Evolutionary conservation across 2,329 filamentous ascomycete genomes (phyloP).

Genomic region (Leptodontidium sp.): DNA sequence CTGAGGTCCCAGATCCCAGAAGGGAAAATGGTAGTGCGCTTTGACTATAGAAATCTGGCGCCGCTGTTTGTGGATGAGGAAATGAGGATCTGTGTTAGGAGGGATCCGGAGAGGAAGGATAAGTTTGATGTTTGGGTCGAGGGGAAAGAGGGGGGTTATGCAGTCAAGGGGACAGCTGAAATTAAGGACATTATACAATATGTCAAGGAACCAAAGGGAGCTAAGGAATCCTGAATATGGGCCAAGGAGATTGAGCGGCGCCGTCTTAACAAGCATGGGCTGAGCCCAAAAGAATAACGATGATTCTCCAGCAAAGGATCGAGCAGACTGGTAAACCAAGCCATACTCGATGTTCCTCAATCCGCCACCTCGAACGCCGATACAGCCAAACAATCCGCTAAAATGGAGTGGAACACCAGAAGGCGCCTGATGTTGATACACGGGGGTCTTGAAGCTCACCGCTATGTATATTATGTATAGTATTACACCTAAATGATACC

Average conservation of each 20-base stretch:
- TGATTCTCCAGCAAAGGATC: too few relatives aligned
- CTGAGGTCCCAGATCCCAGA: constrained; percentile 59
- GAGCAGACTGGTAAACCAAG: too few relatives aligned
- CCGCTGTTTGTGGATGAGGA: constrained; percentile 80
- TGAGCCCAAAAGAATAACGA: too few relatives aligned
- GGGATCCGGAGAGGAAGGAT: constrained; percentile 50
- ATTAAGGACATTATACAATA: constrained; percentile 22
- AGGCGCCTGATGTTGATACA: too few relatives aligned
- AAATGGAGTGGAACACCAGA: too few relatives aligned
- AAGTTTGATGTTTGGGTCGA: constrained; percentile 73
- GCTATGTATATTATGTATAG: neutral
- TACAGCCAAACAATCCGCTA: too few relatives aligned
- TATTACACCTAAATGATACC: neutral
- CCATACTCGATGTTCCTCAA: too few relatives aligned
- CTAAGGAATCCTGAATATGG: too few relatives aligned
- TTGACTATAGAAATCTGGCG: constrained; percentile 83
- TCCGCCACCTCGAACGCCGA: too few relatives aligned
- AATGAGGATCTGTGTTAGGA: constrained; percentile 72
- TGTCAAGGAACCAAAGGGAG: neutral
- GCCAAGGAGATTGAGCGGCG: too few relatives aligned
- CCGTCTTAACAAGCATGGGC: too few relatives aligned
- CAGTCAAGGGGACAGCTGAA: constrained; percentile 64
- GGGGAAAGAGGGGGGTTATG: constrained; percentile 65
- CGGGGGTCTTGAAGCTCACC: neutral
- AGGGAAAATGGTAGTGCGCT: constrained; percentile 55